Evolutionary conservation across 164 flowering plant genomes (phyloP), one percentile per base, ranked within the genome.

Genomic region (Umbellularia californica): DNA sequence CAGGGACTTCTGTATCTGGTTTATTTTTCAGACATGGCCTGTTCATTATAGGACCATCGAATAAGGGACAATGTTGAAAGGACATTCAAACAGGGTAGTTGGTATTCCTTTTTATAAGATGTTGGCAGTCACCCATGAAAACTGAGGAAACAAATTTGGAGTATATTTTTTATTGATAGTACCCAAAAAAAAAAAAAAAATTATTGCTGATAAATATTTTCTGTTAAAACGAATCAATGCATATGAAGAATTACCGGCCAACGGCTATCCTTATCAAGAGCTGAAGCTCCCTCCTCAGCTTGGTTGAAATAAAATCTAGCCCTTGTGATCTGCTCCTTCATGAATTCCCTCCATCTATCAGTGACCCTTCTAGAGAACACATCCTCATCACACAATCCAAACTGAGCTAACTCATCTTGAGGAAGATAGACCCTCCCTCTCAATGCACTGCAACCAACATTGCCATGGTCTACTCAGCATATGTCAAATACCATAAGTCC

Each of bases 391-490:
- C 82, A 68, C 66, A 90, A 70, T 11, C 97, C 97, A 60, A 83
- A 87, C 71, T 86, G 87, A 0, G 83, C 85, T 0, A 92, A 91
- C 76, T 92, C 97, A 58, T 92, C 97, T 83, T 90, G 95, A 19
- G 97, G 95, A 72, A 92, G 97, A 78, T 90, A 92, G 7, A 92
- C 86, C 78, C 97, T 86, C 19, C 95, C 97, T 79, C 89, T 83
- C 58, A 67, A n/a, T 23, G 93, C 90, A 83, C 93, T 92, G 83
- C 69, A 19, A 51, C 12, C 52, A 25, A 50, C 22, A 33, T 28
- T 28, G 23, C 64, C 47, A 41, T 41, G 47, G 47, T 41, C 47
- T 41, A 41, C 47, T 41, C 11, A 41, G 10, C 47, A 41, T 41
- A 41, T 41, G 47, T 41, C 47, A 41, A 1, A 41, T 41, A 5